Evolutionary conservation across 1,139 yeast species (phyloP).

Genomic region (Lodderomyces oxycetoniae): DNA sequence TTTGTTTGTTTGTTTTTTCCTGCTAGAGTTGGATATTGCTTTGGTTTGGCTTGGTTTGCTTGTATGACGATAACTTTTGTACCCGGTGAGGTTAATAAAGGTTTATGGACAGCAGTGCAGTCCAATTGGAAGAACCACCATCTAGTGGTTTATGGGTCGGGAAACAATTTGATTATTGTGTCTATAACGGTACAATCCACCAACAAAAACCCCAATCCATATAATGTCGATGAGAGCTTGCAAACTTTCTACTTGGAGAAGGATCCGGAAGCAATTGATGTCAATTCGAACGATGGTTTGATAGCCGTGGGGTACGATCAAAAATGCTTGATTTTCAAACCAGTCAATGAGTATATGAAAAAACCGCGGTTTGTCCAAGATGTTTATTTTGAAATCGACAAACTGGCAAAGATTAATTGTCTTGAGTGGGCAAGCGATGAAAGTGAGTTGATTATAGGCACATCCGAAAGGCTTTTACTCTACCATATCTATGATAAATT

Average conservation of each 20-base stretch:
- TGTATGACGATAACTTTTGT: slow-evolving; percentile 64
- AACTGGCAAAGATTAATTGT: slow-evolving; percentile 34
- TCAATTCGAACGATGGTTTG: slow-evolving; percentile 55
- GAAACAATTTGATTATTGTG: slow-evolving; percentile 70
- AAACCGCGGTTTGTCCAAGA: slow-evolving; percentile 48
- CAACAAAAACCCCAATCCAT: slow-evolving; percentile 12
- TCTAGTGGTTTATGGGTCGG: slow-evolving; percentile 76
- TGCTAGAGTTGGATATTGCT: not conserved
- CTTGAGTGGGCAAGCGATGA: slow-evolving; percentile 63
- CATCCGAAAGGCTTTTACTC: slow-evolving; percentile 45
- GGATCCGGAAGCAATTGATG: slow-evolving; percentile 64
- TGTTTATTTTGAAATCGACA: slow-evolving; percentile 22
- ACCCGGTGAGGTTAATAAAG: slow-evolving; percentile 78
- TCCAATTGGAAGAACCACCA: slow-evolving; percentile 65
- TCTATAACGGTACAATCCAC: slow-evolving; percentile 16
- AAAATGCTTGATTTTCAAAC: slow-evolving; percentile 36
- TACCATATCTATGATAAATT: slow-evolving; percentile 49
- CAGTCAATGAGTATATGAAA: slow-evolving; percentile 40
- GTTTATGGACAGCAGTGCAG: slow-evolving; percentile 54
- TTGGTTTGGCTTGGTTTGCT: slow-evolving; percentile 3
- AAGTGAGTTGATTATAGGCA: slow-evolving; percentile 60
- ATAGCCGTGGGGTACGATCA: slow-evolving; percentile 43
- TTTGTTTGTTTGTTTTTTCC: too few relatives aligned
- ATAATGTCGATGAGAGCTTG: slow-evolving; percentile 33
- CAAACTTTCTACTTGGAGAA: slow-evolving; percentile 72